A percentile compares a stretch with the other conserved stretches of the same genome.
Conservation (phyloP, 371 early-diverging fungal species). For the Lichtheimia ramosa region DNA sequence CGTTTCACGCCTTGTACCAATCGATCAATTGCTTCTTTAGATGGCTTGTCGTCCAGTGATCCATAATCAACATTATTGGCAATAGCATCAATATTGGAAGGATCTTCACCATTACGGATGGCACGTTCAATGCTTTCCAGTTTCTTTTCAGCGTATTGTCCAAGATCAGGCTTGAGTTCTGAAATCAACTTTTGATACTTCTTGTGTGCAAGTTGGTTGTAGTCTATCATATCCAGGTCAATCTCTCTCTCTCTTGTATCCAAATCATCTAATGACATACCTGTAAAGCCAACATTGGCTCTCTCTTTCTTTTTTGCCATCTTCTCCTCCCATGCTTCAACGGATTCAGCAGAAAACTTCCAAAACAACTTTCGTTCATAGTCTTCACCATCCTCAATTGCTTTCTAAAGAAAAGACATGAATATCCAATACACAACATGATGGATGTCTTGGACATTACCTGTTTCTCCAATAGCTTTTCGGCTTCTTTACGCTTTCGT, state of each 20-base stretch:
- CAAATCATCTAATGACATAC: conserved; percentile 28
- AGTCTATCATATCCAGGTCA: conserved; percentile 50
- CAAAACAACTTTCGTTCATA: conserved; percentile 81
- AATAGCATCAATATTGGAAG: conserved; percentile 58
- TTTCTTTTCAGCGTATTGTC: conserved; percentile 72
- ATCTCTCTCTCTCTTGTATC: background rate
- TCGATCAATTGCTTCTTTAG: conserved; percentile 67
- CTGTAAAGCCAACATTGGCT: conserved; percentile 82
- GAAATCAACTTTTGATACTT: conserved; percentile 81
- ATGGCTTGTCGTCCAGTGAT: conserved; percentile 60
- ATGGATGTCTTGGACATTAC: conserved; percentile 22
- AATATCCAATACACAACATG: background rate
- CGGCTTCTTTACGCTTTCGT: conserved; percentile 74
- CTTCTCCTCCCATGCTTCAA: conserved; percentile 86
- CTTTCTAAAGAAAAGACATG: conserved; percentile 37
- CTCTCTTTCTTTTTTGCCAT: conserved; percentile 64
- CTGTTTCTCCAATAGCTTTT: conserved; percentile 60
- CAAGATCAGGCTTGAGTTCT: conserved; percentile 83
- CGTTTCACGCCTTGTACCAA: conserved; percentile 76
- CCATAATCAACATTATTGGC: conserved; percentile 75
- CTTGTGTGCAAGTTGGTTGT: conserved; percentile 81
- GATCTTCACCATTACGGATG: conserved; percentile 43
- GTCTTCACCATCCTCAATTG: conserved; percentile 75
- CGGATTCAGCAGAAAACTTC: conserved; percentile 86
- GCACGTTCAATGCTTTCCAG: conserved; percentile 37